These are phyloP conservation scores for Neofusicoccum laricinum DNA, from an alignment of 2,329 filamentous ascomycete genomes.

Conservation along the genomic window DNA sequence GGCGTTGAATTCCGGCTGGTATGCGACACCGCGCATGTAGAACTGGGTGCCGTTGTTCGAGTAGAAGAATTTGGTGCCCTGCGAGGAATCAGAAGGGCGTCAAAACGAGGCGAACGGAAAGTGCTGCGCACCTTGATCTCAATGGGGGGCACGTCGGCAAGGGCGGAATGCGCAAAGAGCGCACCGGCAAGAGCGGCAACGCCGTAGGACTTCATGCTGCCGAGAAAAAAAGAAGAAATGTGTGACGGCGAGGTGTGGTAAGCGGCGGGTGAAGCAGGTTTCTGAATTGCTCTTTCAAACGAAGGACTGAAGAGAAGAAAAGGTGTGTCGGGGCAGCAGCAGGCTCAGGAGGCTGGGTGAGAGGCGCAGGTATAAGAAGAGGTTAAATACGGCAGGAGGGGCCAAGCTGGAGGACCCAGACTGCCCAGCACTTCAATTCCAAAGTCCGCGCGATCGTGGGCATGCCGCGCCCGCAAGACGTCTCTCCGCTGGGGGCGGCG, in stretches of 20 bases:
- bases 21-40: slow-evolving; percentile 84
- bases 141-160: slow-evolving; percentile 58
- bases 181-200: slow-evolving; percentile 51
- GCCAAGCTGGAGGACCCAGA: not conserved
- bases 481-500: slow-evolving; percentile 3
- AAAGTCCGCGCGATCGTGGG: not conserved
- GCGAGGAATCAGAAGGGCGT: slow-evolving; percentile 19
- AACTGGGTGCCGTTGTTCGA: slow-evolving; percentile 75
- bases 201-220: slow-evolving; percentile 55
- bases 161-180: slow-evolving; percentile 48
- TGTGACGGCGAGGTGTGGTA: not conserved
- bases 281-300: not conserved
- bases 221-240: not conserved
- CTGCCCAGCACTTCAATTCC: slow-evolving; percentile 2
- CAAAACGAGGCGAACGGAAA: not conserved
- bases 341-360: not conserved
- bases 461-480: slow-evolving; percentile 4
- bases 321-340: not conserved
- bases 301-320: slow-evolving; percentile 2
- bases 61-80: slow-evolving; percentile 88
- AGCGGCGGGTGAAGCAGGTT: not conserved
- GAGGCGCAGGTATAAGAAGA: not conserved
- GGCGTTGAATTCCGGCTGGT: slow-evolving; percentile 71
- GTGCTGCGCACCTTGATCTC: slow-evolving; percentile 61
- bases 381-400: not conserved